A percentile compares a stretch with the other conserved stretches of the same genome.
Evolutionary conservation across 176 grass and related monocot genomes (phyloP).

Genomic region (sorghum (Sorghum bicolor)): Sorghum_bicolor_NCBIv3 NC_012871.2:66156501-66157000

Average conservation of each 20-base stretch:
- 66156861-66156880: constrained; percentile 46
- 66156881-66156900: constrained; percentile 64
- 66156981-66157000: no score
- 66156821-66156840: constrained; percentile 66
- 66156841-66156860: constrained; percentile 59
- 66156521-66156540: not conserved
- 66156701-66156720: not conserved
- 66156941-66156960: not conserved
- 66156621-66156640: constrained; percentile 83
- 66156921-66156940: not conserved
- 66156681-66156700: constrained; percentile 6
- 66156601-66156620: constrained; percentile 69
- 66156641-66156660: constrained; percentile 93
- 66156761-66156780: constrained; percentile 59
- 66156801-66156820: constrained; percentile 70
- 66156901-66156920: constrained; percentile 13
- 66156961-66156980: constrained; percentile 10
- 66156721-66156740: constrained; percentile 4
- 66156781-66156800: constrained; percentile 92
- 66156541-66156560: constrained; percentile 16
- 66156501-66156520: not conserved
- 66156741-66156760: constrained; percentile 2
- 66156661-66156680: constrained; percentile 41
- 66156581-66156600: constrained; percentile 98
- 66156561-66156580: constrained; percentile 50